Evolutionary conservation across 441 rosid genomes (phyloP).

Genomic region (Bruguiera hainesii): DNA sequence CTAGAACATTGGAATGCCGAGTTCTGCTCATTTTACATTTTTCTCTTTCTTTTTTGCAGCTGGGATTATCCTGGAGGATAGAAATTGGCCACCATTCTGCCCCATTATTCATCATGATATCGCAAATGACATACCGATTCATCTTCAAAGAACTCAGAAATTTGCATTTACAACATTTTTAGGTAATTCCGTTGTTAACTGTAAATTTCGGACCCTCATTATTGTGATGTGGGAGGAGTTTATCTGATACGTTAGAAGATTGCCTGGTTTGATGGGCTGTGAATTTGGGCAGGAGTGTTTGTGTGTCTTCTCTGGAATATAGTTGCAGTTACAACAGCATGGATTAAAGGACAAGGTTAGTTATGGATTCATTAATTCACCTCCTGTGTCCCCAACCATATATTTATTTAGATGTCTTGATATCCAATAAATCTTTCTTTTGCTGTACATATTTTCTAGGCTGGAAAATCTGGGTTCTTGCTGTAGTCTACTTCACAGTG

Average conservation of each 20-base stretch:
- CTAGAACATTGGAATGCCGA: no score
- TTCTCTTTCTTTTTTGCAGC: slow-evolving; percentile 47
- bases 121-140: slow-evolving; percentile 80
- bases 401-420: background rate
- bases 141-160: slow-evolving; percentile 78
- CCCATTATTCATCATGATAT: slow-evolving; percentile 94
- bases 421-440: background rate
- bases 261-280: slow-evolving; percentile 7
- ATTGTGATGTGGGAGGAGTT: background rate
- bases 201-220: background rate
- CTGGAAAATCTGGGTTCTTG: slow-evolving; percentile 87
- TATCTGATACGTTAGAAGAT: background rate
- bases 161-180: slow-evolving; percentile 70
- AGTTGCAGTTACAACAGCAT: slow-evolving; percentile 73
- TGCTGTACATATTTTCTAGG: slow-evolving; percentile 36
- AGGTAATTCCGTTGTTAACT: slow-evolving; percentile 34
- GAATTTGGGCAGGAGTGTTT: slow-evolving; percentile 57
- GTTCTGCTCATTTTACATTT: background rate
- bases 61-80: slow-evolving; percentile 74
- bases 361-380: slow-evolving; percentile 11
- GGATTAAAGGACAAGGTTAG: slow-evolving; percentile 87
- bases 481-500: slow-evolving; percentile 71
- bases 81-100: slow-evolving; percentile 90
- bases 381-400: background rate
- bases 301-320: slow-evolving; percentile 82